Evolutionary conservation across 805 yeast species (phyloP), one percentile per base, ranked within the genome.

Genomic region (Candida stauntonica): DNA sequence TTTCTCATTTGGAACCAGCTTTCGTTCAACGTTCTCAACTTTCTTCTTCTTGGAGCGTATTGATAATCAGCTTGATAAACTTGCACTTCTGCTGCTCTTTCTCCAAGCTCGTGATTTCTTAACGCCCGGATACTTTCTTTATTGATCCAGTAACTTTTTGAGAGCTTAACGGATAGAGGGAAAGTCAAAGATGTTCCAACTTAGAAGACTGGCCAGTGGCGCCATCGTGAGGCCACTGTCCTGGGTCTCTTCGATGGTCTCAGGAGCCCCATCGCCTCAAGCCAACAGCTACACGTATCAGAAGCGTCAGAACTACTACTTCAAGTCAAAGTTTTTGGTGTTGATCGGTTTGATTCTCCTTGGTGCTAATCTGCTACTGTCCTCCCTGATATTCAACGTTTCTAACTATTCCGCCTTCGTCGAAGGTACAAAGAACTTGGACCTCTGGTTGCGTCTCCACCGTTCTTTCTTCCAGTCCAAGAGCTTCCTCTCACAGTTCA

Each of bases 311-410:
- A 51, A 52, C 31, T 19, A 41, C 12, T 44, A 47, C 30, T 44
- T 52, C 36, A 54, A 50, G 37, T 48, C 50, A 24, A 54, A 54
- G 38, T 38, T 54, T 12, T 9, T 52, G 31, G 38, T 52, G 3
- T 31, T 52, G 12, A 37, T 52, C 29, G 58, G 47, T 0, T 28
- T 54, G 12, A 36, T 54, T 5, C 44, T 52, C 21, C 31, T 54
- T 5, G 37, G 46, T 3, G 41, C 54, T 17, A 51, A 47, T 36
- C n/a, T 51, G 3, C 14, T 52, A 11, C 30, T 52, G 5, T 47
- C 55, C 2, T 42, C 43, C 4, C n/a, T 47, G 9, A 45, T 52
- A 8, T 48, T 48, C 31, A 41, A 47, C 16, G 42, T 48, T 7
- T 38, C 46, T 3, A 52, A 52, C 33, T 54, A 47, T 38, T 46